A percentile compares a stretch with the other conserved stretches of the same genome.
Evolutionary conservation across 176 grass and related monocot genomes (phyloP).

Genomic region (Raddia guianensis): DNA sequence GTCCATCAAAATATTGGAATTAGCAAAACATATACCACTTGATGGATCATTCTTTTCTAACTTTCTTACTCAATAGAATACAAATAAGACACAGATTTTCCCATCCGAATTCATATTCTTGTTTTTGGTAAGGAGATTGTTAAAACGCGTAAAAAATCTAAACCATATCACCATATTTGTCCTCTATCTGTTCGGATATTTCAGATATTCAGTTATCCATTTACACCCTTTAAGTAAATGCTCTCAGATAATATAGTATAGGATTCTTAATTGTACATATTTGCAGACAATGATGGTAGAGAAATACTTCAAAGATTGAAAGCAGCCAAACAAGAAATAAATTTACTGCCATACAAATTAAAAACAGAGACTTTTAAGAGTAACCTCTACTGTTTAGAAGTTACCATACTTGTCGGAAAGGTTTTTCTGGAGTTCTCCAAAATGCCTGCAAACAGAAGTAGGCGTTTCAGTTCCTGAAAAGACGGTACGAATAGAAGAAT

Average conservation of each 20-base stretch:
- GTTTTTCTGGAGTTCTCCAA: conserved; percentile 97
- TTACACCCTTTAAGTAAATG: no score
- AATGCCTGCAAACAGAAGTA: conserved; percentile 72
- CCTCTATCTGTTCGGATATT: no score
- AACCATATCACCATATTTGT: no score
- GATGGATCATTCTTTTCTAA: background rate
- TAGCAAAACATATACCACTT: conserved; percentile 3
- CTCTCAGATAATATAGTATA: background rate
- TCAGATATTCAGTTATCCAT: no score
- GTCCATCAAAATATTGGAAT: conserved; percentile 22
- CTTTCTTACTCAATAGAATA: no score
- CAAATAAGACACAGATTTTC: no score
- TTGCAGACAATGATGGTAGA: background rate
- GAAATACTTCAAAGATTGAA: conserved; percentile 17
- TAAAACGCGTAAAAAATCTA: no score
- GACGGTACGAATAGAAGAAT: conserved; percentile 3
- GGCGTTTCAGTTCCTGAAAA: conserved; percentile 20
- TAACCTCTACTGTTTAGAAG: conserved; percentile 36
- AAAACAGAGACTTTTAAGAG: conserved; percentile 12
- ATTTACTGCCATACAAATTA: conserved; percentile 20
- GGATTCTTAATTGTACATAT: conserved; percentile 18
- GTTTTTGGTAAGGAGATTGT: no score
- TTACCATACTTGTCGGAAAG: conserved; percentile 95
- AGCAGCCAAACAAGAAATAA: background rate
- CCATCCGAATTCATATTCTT: no score